Conservation (phyloP, 306 rosid genomes). For the Delonix regia region DNA sequence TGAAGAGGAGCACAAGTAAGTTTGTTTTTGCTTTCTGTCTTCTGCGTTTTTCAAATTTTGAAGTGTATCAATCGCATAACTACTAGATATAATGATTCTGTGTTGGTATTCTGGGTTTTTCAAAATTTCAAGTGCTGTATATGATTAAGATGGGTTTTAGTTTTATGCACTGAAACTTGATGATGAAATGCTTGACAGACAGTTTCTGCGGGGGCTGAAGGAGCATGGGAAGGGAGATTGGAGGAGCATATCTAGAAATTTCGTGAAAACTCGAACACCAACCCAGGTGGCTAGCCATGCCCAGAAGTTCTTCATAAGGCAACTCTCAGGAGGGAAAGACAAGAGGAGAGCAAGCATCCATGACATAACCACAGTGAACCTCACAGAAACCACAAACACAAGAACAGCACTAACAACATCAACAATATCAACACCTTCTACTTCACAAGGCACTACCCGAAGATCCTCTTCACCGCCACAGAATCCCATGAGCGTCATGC, state of each 20-base stretch:
- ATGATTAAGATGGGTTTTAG: background rate
- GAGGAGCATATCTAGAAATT: constrained; percentile 89
- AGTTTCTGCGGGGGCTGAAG: constrained; percentile 83
- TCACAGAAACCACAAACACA: constrained; percentile 50
- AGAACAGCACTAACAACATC: background rate
- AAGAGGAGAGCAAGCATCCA: constrained; percentile 96
- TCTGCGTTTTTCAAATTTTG: background rate
- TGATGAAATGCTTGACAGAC: constrained; percentile 47
- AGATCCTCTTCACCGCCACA: constrained; percentile 44
- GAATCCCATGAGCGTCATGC: background rate
- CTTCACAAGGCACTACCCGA: constrained; percentile 47
- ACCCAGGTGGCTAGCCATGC: constrained; percentile 99
- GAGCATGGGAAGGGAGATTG: constrained; percentile 95
- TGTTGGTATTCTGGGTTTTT: background rate
- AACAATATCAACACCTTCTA: constrained; percentile 34
- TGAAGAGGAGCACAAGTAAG: constrained; percentile 92
- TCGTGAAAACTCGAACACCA: constrained; percentile 75
- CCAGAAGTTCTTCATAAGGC: constrained; percentile 91
- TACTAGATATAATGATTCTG: background rate
- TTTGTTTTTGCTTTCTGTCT: background rate
- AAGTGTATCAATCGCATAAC: no score
- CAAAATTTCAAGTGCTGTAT: background rate
- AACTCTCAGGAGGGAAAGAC: constrained; percentile 83
- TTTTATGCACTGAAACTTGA: background rate
- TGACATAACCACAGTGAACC: constrained; percentile 90